Evolutionary conservation across 768 basidiomycete genomes (phyloP).

Genomic region (Lactarius tabidus): DNA sequence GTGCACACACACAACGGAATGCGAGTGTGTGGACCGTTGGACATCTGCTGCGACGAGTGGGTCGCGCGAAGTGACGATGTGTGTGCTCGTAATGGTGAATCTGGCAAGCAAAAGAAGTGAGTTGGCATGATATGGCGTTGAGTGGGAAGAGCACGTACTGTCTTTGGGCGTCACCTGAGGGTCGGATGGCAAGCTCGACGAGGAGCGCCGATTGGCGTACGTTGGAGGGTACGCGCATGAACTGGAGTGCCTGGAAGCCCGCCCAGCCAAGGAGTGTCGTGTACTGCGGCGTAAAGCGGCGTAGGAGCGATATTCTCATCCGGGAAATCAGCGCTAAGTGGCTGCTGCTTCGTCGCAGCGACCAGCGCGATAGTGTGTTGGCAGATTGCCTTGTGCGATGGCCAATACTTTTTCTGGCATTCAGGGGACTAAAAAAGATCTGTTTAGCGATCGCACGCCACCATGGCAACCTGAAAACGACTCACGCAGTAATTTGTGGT

Average conservation of each 20-base stretch:
- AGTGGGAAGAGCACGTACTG: constrained; percentile 44
- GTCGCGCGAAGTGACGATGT: constrained; percentile 63
- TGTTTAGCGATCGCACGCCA: too few species aligned
- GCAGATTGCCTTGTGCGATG: constrained; percentile 72
- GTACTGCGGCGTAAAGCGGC: constrained; percentile 77
- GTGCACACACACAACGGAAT: not conserved
- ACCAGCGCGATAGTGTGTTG: constrained; percentile 70
- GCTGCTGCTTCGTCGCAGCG: constrained; percentile 49
- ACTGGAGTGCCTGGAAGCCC: constrained; percentile 79
- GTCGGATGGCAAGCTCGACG: constrained; percentile 58
- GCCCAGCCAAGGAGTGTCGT: constrained; percentile 70
- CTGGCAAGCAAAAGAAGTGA: constrained; percentile 33
- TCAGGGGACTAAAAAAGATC: constrained; percentile 55
- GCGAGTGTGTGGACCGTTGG: too few species aligned
- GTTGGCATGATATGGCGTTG: not conserved
- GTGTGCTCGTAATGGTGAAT: constrained; percentile 64
- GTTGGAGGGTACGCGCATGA: constrained; percentile 75
- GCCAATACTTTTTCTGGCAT: constrained; percentile 77
- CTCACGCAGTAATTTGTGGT: constrained; percentile 79
- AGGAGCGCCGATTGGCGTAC: constrained; percentile 73
- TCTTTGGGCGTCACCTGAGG: constrained; percentile 54
- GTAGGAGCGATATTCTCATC: constrained; percentile 67
- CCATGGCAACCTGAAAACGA: too few species aligned
- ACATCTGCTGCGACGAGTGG: constrained; percentile 74
- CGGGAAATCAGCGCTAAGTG: constrained; percentile 37